Base-by-base conservation (phyloP, 805 yeast species). In the Monosporozyma aerobia region DNA sequence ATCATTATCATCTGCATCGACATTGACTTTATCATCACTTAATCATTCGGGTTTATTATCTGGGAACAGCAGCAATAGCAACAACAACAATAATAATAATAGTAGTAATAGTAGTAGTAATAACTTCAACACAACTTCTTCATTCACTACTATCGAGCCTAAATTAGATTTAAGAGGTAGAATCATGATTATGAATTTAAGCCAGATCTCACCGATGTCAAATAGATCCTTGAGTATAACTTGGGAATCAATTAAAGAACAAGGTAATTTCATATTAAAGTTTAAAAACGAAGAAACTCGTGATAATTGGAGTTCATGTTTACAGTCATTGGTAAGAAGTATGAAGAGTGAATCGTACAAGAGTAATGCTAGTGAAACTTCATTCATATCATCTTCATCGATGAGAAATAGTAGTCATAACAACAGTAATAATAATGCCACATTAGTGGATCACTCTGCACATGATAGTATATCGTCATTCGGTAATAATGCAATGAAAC, bases 191-290 rank as follows among this genome's bases (percentile, higher is more conserved):
- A 81, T 82, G 56, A 88, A 86, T 61, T 73, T 82, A 49, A 73
- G 77, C 51, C 73, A 71, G 58, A 76, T 80, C n/a, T 70, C 63
- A 49, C 68, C 69, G 47, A 58, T 65, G 57, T 69, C 56, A n/a
- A 82, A 83, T 5, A 81, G 82, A 62, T 77, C 79, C 13, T 70
- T 85, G 58, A 78, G 83, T 39, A 77, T 85, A 10, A 78, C 87
- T 14, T 87, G 94, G 94, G 80, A 83, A n/a, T 94, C 96, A 8
- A 81, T 84, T 50, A 83, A 81, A 61, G 97, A 90, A 58, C 82
- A 87, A 30, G 97, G 96, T 13, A 81, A 87, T 19, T 90, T 94
- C 60, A 80, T 89, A 16, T 76, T 94, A 64, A 78, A 87, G 53
- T 89, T 89, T 69, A 78, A 85, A 55, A 85, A 85, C 50, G 97